phyloP scores from a whole-genome alignment of 768 basidiomycete genomes.

The Boletus patriciae region DNA sequence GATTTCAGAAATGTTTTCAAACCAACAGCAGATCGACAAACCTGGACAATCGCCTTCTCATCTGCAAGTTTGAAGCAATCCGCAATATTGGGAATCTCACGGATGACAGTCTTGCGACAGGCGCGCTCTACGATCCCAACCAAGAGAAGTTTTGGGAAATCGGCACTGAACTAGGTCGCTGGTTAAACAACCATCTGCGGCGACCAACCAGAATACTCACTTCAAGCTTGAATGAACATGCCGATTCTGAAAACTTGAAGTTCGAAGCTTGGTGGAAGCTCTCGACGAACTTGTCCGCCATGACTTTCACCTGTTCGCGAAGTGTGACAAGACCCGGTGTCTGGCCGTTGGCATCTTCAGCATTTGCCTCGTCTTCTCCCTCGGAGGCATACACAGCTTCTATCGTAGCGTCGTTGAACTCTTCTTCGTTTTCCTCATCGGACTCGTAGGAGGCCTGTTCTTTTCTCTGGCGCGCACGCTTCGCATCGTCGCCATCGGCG shows the following conservation, averaged over 20 bases:
- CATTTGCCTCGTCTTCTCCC: conserved; percentile 39
- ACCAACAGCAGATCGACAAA: conserved; percentile 22
- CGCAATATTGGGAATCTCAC: conserved; percentile 85
- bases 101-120: conserved; percentile 81
- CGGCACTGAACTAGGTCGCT: conserved; percentile 68
- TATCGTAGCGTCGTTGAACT: conserved; percentile 52
- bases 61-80: conserved; percentile 71
- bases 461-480: conserved; percentile 66
- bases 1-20: background rate
- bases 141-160: conserved; percentile 89
- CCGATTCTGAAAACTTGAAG: conserved; percentile 66
- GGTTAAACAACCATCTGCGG: background rate
- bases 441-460: conserved; percentile 75
- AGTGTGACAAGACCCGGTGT: conserved; percentile 31
- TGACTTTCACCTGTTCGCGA: conserved; percentile 42
- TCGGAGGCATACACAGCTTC: conserved; percentile 64
- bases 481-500: conserved; percentile 78
- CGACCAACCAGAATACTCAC: conserved; percentile 45
- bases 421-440: conserved; percentile 48
- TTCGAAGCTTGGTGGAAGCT: conserved; percentile 64
- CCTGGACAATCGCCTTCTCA: conserved; percentile 55
- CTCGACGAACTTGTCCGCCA: conserved; percentile 53
- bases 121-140: conserved; percentile 91
- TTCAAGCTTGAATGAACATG: conserved; percentile 80
- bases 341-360: conserved; percentile 24